Conservation (phyloP, 805 yeast genomes). For the Kuraishia borneana region DNA sequence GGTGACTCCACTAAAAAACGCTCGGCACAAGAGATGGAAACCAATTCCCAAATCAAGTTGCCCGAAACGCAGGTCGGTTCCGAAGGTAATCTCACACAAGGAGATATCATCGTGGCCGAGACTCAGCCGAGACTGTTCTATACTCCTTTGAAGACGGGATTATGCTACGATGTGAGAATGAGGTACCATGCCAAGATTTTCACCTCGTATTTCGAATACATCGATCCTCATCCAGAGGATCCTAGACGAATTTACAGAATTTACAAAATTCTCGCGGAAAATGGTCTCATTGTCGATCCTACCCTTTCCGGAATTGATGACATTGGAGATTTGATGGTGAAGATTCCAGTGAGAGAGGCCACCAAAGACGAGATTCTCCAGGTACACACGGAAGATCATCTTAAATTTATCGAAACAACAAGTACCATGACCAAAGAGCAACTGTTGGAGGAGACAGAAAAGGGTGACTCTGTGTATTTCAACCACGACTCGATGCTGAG, state of each 20-base stretch:
- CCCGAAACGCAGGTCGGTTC: background rate
- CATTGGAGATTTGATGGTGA: slow-evolving; percentile 78
- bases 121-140: slow-evolving; percentile 60
- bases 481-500: slow-evolving; percentile 82
- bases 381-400: slow-evolving; percentile 78
- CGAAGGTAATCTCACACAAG: background rate
- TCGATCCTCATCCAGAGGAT: slow-evolving; percentile 98
- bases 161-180: slow-evolving; percentile 95
- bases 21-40: background rate
- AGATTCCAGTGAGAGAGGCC: slow-evolving; percentile 88
- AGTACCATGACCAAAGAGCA: slow-evolving; percentile 68
- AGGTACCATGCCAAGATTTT: slow-evolving; percentile 92
- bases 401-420: slow-evolving; percentile 65
- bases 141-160: slow-evolving; percentile 76
- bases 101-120: slow-evolving; percentile 36
- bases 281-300: slow-evolving; percentile 79
- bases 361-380: slow-evolving; percentile 71
- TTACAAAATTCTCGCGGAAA: slow-evolving; percentile 87
- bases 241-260: slow-evolving; percentile 93
- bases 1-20: background rate
- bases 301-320: slow-evolving; percentile 59
- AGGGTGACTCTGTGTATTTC: slow-evolving; percentile 90
- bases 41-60: background rate
- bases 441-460: slow-evolving; percentile 72
- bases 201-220: slow-evolving; percentile 84